Conservation (phyloP, 768 basidiomycete genomes). For the Russula sp. region DNA sequence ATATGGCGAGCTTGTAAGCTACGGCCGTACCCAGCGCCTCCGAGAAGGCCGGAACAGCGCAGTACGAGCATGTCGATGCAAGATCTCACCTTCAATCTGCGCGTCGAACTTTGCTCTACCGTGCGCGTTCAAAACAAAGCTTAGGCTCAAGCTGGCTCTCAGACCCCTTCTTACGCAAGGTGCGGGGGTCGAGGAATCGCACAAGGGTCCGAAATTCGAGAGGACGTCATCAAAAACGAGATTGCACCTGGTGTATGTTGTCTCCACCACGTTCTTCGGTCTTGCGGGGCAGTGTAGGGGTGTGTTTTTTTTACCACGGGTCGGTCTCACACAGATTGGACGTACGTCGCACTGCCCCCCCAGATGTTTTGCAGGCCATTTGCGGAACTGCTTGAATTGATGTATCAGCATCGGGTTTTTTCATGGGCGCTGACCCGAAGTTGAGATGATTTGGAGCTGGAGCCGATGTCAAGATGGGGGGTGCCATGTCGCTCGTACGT, state of each 20-base stretch:
- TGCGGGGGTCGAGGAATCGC: constrained; percentile 5
- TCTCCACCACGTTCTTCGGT: too few species aligned
- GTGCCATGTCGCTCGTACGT: not conserved
- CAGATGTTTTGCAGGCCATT: constrained; percentile 11
- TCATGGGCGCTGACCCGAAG: not conserved
- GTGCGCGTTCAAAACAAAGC: not conserved
- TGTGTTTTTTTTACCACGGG: too few species aligned
- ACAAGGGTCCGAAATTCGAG: too few species aligned
- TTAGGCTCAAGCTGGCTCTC: constrained; percentile 5
- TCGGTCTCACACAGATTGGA: constrained; percentile 12
- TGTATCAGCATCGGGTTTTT: constrained; percentile 11
- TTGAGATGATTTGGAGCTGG: not conserved
- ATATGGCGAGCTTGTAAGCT: too few species aligned
- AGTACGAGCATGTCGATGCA: constrained; percentile 15
- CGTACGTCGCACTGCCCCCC: constrained; percentile 13
- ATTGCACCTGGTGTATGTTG: constrained; percentile 15
- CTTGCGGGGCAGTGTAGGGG: too few species aligned
- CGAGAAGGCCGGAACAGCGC: not conserved
- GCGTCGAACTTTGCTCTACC: not conserved
- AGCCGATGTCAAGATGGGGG: too few species aligned
- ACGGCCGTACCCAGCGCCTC: too few species aligned
- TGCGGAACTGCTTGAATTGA: constrained; percentile 1
- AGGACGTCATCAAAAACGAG: too few species aligned
- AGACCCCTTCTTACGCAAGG: constrained; percentile 15
- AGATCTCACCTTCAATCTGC: not conserved